Base-by-base conservation (phyloP, 371 early-diverging fungal species). In the Mucor sp. region DNA sequence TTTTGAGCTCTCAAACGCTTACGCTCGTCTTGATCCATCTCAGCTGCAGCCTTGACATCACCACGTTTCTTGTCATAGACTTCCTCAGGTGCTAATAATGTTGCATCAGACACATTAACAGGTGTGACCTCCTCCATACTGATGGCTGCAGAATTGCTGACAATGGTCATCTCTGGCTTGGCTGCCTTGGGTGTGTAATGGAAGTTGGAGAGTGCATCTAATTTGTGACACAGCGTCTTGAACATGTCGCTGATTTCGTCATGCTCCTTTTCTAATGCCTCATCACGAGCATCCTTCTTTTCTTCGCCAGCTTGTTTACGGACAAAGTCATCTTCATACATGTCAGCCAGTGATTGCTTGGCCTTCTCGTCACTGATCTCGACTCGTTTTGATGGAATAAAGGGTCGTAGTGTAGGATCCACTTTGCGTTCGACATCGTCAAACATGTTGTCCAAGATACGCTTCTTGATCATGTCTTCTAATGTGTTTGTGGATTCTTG, bases 111-210 rank as follows among this genome's bases (percentile, higher is more conserved):
- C 27, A 96, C 95, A 68, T 89, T 84, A 30, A 95, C 88, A 11
- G 99, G 99, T 59, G 93, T 93, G 28, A 93, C 91, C 76, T 98
- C 99, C 80, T 98, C 99, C 91, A 97, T 92, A 56, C 90, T 84
- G 68, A 98, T 90, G 2, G 99, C 94, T 7, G 98, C 93, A 25
- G 94, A 90, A 63, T 91, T 89, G 58, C 91, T 84, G 60, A 91
- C 87, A 59, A 97, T 90, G 11, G 85, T 85, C 63, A 96, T 84
- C 65, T 96, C 94, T 23, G 91, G 81, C 70, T 87, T 87, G 60
- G 87, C 75, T 64, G 85, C 84, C 72, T 89, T 90, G 48, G 98
- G 98, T 37, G 94, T 88, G 78, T 86, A 97, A 74, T 96, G 94
- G 87, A 90, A 96, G 84, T 97, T 94, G 77, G 92, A 90, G 37